phyloP scores from a whole-genome alignment of 2,329 filamentous ascomycete genomes.

The Periglandula ipomoeae region DNA sequence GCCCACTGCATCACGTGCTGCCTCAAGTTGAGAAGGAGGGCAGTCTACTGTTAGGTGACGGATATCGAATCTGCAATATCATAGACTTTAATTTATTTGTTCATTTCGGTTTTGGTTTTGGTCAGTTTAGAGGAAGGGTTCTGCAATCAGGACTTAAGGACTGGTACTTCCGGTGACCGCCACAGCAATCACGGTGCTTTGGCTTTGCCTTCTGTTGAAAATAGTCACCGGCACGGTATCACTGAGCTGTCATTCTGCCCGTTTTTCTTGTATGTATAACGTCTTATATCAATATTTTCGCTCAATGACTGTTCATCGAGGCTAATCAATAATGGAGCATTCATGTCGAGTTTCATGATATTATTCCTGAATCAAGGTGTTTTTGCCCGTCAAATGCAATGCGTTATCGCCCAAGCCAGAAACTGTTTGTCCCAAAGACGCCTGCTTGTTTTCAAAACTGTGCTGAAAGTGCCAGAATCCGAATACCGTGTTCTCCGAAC shows the following conservation, averaged over 20 bases:
- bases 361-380: not conserved
- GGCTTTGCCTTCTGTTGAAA: no score
- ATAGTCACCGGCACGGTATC: no score
- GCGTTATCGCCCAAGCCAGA: not conserved
- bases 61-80: no score
- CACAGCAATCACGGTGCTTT: no score
- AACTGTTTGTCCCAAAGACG: not conserved
- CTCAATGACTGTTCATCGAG: not conserved
- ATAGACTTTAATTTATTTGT: no score
- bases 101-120: no score
- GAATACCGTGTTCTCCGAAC: not conserved
- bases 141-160: no score
- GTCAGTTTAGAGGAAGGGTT: no score
- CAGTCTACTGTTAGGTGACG: no score
- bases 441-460: not conserved
- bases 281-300: not conserved
- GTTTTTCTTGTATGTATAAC: not conserved
- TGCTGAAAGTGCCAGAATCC: not conserved
- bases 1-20: conserved; percentile 10
- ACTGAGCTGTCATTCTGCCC: not conserved
- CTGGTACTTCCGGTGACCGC: no score
- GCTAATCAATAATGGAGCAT: not conserved
- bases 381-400: not conserved
- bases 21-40: not conserved
- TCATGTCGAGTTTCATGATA: no score